phyloP scores from a whole-genome alignment of 2,329 filamentous ascomycete genomes.

The Scedosporium aurantiacum region DNA sequence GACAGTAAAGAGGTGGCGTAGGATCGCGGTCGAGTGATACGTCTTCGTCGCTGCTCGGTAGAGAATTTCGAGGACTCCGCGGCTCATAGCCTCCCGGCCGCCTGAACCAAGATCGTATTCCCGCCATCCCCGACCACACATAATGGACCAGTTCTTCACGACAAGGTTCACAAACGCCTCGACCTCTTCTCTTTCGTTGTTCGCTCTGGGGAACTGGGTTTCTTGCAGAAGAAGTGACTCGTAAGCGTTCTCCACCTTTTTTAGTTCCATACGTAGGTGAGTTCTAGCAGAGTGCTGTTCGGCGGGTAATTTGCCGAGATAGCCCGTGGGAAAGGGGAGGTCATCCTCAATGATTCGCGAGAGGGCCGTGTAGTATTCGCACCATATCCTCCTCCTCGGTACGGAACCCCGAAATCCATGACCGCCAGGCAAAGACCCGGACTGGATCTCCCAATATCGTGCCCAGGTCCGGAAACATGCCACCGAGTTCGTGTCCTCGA shows the following conservation, averaged over 20 bases:
- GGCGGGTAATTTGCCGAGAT: conserved; percentile 26
- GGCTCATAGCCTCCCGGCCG: conserved; percentile 63
- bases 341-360: conserved; percentile 63
- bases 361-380: conserved; percentile 69
- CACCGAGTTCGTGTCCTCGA: conserved; percentile 42
- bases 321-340: conserved; percentile 45
- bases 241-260: conserved; percentile 67
- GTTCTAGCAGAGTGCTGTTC: conserved; percentile 42
- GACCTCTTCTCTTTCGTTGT: conserved; percentile 65
- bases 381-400: conserved; percentile 63
- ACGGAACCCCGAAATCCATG: conserved; percentile 48
- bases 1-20: conserved; percentile 77
- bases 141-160: conserved; percentile 72
- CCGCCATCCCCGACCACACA: conserved; percentile 71
- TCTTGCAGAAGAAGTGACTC: conserved; percentile 69
- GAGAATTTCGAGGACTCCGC: conserved; percentile 72
- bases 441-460: conserved; percentile 51
- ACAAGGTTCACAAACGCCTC: conserved; percentile 73
- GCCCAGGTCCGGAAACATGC: conserved; percentile 57
- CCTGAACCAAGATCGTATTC: conserved; percentile 73
- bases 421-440: conserved; percentile 37
- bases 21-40: conserved; percentile 84
- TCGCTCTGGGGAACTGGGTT: conserved; percentile 73
- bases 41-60: conserved; percentile 88
- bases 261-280: conserved; percentile 65